These are phyloP conservation scores for Aspergillus niger DNA, from an alignment of 2,329 filamentous ascomycete genomes.

Conservation along the genomic window DNA sequence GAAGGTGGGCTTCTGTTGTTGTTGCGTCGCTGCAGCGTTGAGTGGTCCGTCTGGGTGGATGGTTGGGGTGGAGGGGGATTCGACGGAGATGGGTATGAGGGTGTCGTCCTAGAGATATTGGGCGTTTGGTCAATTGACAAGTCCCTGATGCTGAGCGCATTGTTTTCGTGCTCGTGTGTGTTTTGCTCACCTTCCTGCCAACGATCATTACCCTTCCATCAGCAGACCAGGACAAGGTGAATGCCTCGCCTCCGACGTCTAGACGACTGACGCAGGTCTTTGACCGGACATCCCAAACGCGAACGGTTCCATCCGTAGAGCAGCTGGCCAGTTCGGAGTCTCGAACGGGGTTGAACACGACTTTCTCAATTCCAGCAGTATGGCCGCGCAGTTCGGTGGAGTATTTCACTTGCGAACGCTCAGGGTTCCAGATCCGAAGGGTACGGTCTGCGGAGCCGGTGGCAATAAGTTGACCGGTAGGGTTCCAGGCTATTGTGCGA, in stretches of 20 bases:
- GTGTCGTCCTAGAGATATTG: constrained; percentile 46
- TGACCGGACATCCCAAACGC: constrained; percentile 54
- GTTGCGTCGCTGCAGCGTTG: not conserved
- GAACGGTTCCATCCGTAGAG: constrained; percentile 52
- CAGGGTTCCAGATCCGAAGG: constrained; percentile 85
- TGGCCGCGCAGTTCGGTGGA: constrained; percentile 54
- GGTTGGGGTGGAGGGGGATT: constrained; percentile 42
- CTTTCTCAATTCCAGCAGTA: constrained; percentile 50
- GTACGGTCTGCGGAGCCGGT: constrained; percentile 86
- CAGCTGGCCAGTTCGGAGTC: constrained; percentile 54
- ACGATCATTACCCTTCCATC: constrained; percentile 51
- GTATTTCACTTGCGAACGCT: constrained; percentile 49
- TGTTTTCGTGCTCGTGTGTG: not conserved
- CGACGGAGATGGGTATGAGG: constrained; percentile 48
- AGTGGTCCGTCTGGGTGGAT: constrained; percentile 25
- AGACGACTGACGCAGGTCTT: constrained; percentile 51
- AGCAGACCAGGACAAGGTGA: constrained; percentile 52
- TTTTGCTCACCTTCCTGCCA: constrained; percentile 48
- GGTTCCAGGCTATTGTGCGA: constrained; percentile 85
- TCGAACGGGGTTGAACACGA: constrained; percentile 52
- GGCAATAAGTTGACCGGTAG: constrained; percentile 77
- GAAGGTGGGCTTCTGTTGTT: constrained; percentile 11
- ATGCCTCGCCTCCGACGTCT: constrained; percentile 53
- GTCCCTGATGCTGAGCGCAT: not conserved
- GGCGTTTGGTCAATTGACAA: not conserved